Percentiles rank a stretch among this genome's conserved stretches.
phyloP scores from a whole-genome alignment of 139 green algal genomes.

The Chlorella sp. region DNA sequence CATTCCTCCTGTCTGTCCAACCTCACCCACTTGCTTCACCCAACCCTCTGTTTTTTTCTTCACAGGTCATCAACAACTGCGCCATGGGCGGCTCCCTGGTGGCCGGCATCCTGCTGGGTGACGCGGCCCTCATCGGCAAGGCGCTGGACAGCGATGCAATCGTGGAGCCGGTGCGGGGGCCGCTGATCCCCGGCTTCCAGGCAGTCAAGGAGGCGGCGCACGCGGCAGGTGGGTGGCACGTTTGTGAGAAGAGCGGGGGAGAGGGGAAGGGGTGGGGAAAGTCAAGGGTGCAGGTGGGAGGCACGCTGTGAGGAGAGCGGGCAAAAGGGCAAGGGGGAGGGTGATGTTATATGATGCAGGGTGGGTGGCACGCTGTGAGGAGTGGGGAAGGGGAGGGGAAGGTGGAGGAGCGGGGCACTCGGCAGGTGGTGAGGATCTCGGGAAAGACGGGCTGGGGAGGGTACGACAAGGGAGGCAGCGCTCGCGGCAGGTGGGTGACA shows the following conservation, averaged over 20 bases:
- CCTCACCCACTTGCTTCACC: too few species aligned
- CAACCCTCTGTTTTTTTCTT: neutral
- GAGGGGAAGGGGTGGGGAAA: neutral
- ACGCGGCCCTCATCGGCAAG: constrained; percentile 79
- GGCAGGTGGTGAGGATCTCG: too few species aligned
- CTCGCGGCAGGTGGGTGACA: constrained; percentile 15
- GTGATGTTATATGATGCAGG: neutral
- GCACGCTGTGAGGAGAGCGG: neutral
- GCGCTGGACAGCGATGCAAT: constrained; percentile 92
- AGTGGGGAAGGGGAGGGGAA: neutral
- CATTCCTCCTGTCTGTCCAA: neutral
- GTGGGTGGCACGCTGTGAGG: neutral
- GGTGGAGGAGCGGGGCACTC: neutral
- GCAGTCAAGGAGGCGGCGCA: constrained; percentile 91
- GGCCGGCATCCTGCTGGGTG: constrained; percentile 81
- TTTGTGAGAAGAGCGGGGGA: neutral
- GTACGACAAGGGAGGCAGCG: constrained; percentile 92
- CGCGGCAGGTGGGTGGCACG: neutral
- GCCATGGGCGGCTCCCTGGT: constrained; percentile 87
- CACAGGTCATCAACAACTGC: constrained; percentile 88
- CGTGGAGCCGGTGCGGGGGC: constrained; percentile 91
- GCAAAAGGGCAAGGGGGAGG: neutral
- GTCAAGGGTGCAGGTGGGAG: too few species aligned
- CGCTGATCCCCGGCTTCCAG: constrained; percentile 93
- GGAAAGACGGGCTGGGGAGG: too few species aligned